A percentile compares a stretch with the other conserved stretches of the same genome.
phyloP scores from a whole-genome alignment of 2,329 filamentous ascomycete genomes.

The Aspergillus hiratsukae region DNA sequence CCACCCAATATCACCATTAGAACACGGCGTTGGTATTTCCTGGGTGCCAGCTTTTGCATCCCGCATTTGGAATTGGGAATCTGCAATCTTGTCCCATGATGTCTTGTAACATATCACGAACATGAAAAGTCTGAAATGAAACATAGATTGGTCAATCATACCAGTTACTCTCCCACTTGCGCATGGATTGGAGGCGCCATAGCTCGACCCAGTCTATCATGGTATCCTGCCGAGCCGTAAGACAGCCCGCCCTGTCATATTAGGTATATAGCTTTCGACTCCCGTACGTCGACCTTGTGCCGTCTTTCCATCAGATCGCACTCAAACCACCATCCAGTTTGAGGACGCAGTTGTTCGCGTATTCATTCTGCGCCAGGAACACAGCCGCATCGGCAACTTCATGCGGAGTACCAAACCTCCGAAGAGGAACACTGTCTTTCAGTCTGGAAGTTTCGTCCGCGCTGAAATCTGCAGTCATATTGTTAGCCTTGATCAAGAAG shows the following conservation, averaged over 20 bases:
- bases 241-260: neutral
- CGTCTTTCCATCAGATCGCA: conserved; percentile 47
- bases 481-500: neutral
- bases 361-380: conserved; percentile 72
- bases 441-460: conserved; percentile 24
- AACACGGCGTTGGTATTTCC: neutral
- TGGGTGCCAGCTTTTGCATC: neutral
- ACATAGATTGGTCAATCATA: neutral
- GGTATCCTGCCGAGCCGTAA: neutral
- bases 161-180: neutral
- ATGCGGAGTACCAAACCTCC: conserved; percentile 61
- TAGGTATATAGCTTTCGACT: neutral
- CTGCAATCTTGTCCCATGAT: conserved; percentile 1
- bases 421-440: conserved; percentile 55
- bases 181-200: neutral
- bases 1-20: neutral
- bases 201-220: neutral
- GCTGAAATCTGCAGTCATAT: conserved; percentile 38
- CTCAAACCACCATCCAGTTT: conserved; percentile 83
- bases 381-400: conserved; percentile 79
- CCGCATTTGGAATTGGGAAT: neutral
- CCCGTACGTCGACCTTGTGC: neutral
- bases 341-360: conserved; percentile 81
- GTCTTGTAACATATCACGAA: conserved; percentile 16
- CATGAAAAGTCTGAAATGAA: conserved; percentile 7